Base-by-base conservation (phyloP, 169 alveolate genomes). In the Ichthyophthirius multifiliis region DNA sequence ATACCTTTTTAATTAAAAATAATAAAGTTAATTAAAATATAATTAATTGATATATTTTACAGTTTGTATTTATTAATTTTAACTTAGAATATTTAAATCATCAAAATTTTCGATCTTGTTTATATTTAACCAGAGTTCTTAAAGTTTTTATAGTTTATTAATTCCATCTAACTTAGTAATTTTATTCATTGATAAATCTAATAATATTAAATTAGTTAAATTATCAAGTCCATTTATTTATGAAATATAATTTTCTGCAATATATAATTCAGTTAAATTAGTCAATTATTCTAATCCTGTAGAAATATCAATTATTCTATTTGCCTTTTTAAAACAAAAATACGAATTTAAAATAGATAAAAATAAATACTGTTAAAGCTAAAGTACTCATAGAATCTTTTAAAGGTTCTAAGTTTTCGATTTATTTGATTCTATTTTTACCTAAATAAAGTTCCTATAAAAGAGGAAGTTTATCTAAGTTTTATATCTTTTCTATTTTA, bases 131-230 rank as follows among this genome's bases (percentile, higher is more conserved):
- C 65, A 78, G 12, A 2, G 7, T 3, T 23, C 9, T 1, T 12
- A 2, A 18, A 20, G 13, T 27, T 3, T 12, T 46, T 16, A 16
- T 20, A 46, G 16, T 0, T 1, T 20, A n/a, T 0, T 9, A 46
- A 16, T 13, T 4, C 86, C 84, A 64, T 84, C 85, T 9, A 90
- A 64, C 31, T 84, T 80, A 43, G 76, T 83, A n/a, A 93, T 83
- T 75, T 86, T 93, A 48, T 93, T 93, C 67, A 86, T 89, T 31
- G 95, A 93, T 37, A 93, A 74, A 84, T 93, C 94, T 4, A 93
- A 76, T 43, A 83, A 76, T 39, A 74, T 86, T 62, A 93, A 76
- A 32, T 82, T 71, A 20, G 37, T 55, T 76, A 81, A 71, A 32
- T 76, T 83, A 47, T 78, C 79, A 48, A 87, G 75, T 20, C 84